These are phyloP conservation scores for Colletotrichum sidae DNA, from an alignment of 2,329 filamentous ascomycete genomes.

Conservation along the genomic window DNA sequence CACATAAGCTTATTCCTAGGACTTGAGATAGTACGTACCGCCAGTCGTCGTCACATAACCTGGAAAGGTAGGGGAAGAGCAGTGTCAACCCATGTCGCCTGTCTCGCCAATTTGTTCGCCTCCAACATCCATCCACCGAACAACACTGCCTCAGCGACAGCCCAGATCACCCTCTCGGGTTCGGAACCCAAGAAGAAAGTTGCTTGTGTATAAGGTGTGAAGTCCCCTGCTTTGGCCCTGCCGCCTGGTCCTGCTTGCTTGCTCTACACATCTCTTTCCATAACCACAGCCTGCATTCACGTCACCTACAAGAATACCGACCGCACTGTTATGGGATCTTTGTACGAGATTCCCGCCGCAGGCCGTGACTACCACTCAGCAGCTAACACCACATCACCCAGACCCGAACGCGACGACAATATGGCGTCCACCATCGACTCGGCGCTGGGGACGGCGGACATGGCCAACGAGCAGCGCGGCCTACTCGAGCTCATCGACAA, in stretches of 20 bases:
- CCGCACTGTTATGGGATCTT: slow-evolving; percentile 32
- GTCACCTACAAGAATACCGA: neutral
- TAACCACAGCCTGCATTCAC: neutral
- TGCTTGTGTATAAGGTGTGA: slow-evolving; percentile 19
- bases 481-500: slow-evolving; percentile 69
- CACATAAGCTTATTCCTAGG: slow-evolving; percentile 31
- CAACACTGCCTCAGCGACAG: too few species aligned
- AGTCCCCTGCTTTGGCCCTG: too few species aligned
- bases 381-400: slow-evolving; percentile 30
- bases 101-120: too few species aligned
- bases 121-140: too few species aligned
- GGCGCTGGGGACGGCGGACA: slow-evolving; percentile 60
- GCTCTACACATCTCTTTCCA: slow-evolving; percentile 1
- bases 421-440: slow-evolving; percentile 59
- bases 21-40: neutral
- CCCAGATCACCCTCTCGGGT: too few species aligned
- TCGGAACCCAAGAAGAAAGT: too few species aligned
- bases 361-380: slow-evolving; percentile 26
- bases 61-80: too few species aligned
- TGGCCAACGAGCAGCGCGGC: slow-evolving; percentile 65
- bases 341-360: slow-evolving; percentile 32
- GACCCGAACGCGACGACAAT: slow-evolving; percentile 25
- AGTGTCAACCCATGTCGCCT: too few species aligned
- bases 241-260: slow-evolving; percentile 1
- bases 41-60: too few species aligned